These are phyloP conservation scores for Coemansia asiatica DNA, from an alignment of 192 early-diverging fungal genomes.

Conservation along the genomic window DNA sequence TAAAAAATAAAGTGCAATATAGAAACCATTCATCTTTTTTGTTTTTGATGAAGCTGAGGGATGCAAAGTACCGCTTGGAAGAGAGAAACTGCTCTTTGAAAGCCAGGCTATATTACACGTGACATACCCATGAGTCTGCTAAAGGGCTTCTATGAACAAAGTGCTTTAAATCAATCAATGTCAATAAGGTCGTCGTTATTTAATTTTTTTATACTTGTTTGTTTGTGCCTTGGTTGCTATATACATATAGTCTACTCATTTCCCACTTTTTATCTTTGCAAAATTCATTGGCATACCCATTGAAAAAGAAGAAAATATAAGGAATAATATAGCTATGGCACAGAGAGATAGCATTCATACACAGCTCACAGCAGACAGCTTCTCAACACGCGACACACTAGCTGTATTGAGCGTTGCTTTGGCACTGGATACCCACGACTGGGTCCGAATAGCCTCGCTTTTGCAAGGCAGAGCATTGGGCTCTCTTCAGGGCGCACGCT, in stretches of 20 bases:
- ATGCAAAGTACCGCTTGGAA: too few relatives aligned
- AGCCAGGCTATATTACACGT: slow-evolving; percentile 6
- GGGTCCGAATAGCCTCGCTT: slow-evolving; percentile 19
- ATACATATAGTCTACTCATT: background rate
- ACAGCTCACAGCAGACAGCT: background rate
- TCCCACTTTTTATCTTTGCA: too few relatives aligned
- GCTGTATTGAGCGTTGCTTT: slow-evolving; percentile 32
- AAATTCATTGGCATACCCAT: too few relatives aligned
- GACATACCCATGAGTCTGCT: background rate
- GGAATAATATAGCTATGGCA: slow-evolving; percentile 12
- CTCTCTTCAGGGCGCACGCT: slow-evolving; percentile 1
- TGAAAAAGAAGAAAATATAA: too few relatives aligned
- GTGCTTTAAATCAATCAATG: background rate
- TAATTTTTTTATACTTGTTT: background rate
- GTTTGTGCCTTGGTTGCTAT: background rate
- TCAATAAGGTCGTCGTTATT: too few relatives aligned
- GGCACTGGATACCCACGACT: slow-evolving; percentile 22
- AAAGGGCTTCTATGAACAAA: too few relatives aligned
- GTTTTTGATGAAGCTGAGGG: too few relatives aligned
- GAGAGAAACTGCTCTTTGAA: too few relatives aligned
- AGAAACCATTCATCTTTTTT: too few relatives aligned
- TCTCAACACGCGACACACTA: slow-evolving; percentile 37
- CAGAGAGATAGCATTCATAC: background rate
- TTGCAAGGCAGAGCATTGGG: slow-evolving; percentile 1
- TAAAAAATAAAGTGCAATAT: background rate